Base-by-base conservation (phyloP, 108 stramenopile genomes). In the Aurantiochytrium sp. region DNA sequence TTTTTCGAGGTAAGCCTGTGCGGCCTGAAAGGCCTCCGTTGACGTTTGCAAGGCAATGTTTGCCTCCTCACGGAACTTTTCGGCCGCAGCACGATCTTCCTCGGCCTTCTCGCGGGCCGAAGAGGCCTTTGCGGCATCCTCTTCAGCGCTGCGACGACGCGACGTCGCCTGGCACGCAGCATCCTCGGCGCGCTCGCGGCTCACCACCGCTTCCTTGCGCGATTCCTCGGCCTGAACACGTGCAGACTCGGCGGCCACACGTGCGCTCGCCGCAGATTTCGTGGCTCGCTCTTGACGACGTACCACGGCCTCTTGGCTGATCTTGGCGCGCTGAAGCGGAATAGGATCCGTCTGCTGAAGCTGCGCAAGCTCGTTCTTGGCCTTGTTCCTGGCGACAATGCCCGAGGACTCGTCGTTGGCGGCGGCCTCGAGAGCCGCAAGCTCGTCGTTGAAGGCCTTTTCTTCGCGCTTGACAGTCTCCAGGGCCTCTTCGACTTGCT, bases 401-500 rank as follows among this genome's bases (percentile, higher is more conserved):
- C 87, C 87, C 12, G 10, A 6, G 87, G 58, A 42, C 58, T 87
- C 58, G 58, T 87, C 87, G 87, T 87, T 87, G 23, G 58, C 87
- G 58, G 58, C 18, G 6, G 55, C 43, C 3, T 87, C 87, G 19
- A 58, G 55, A 8, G 55, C 87, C 14, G 28, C 58, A 58, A 29
- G 18, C 87, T 87, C 58, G 19, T 87, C 87, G 23, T 58, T 28
- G 4, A 87, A 59, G 23, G 23, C 87, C 87, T 87, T 59, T 58
- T 59, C 58, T 10, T 59, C 58, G 29, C 58, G 58, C 28, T 58
- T 28, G 58, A 87, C 28, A 28, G 55, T n/a, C 5, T 28, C 58
- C 58, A 87, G 87, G 23, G 87, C 87, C 29, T 87, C 87, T 25
- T 87, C 87, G 87, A 59, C 87, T 5, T 87, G 87, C 44, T 25